phyloP scores from a whole-genome alignment of 176 grass and related monocot genomes.

The Carex kokanica region DNA sequence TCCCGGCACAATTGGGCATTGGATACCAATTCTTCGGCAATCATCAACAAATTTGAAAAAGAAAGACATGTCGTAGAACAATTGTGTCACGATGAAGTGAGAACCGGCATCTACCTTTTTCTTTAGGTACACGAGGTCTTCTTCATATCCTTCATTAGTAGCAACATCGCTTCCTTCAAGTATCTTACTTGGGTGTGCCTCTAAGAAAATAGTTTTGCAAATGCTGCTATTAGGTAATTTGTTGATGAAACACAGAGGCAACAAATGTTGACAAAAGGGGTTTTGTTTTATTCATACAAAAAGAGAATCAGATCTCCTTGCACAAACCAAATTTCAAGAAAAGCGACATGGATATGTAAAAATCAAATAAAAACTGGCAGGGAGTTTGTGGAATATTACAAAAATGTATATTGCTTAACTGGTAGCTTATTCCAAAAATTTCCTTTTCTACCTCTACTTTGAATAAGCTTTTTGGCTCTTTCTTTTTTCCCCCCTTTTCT shows the following conservation, averaged over 20 bases:
- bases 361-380: not conserved
- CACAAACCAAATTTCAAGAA: not conserved
- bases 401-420: not conserved
- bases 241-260: not conserved
- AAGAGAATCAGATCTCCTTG: constrained; percentile 12
- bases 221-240: not conserved
- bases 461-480: not conserved
- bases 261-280: not conserved
- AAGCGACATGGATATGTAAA: not conserved
- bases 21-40: constrained; percentile 28
- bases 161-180: constrained; percentile 30
- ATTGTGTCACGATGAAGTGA: constrained; percentile 32
- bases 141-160: constrained; percentile 32
- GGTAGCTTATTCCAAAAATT: not conserved
- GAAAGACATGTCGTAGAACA: constrained; percentile 31
- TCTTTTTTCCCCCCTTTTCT: not conserved
- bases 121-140: constrained; percentile 33
- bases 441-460: not conserved
- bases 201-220: constrained; percentile 4
- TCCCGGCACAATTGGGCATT: constrained; percentile 31
- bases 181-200: constrained; percentile 35
- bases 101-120: constrained; percentile 34
- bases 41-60: constrained; percentile 30
- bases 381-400: not conserved
- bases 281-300: not conserved